These are phyloP conservation scores for Oenanthe javanica DNA, from an alignment of 140 eudicot genomes.

Conservation along the genomic window DNA sequence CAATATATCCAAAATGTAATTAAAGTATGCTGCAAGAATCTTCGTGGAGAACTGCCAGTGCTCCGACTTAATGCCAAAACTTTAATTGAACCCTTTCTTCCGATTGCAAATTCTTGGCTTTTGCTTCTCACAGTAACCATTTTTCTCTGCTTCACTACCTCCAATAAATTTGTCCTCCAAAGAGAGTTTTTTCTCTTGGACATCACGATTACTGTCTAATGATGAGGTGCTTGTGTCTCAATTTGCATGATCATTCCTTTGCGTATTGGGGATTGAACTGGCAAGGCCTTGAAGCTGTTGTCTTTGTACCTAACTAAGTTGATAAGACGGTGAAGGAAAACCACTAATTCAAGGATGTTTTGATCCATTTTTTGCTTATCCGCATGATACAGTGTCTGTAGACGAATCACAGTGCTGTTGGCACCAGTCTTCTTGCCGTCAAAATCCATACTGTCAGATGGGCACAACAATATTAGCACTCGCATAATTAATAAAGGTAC, in stretches of 20 bases:
- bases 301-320: slow-evolving; percentile 63
- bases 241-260: slow-evolving; percentile 16
- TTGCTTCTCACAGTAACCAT: slow-evolving; percentile 65
- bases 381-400: slow-evolving; percentile 88
- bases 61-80: slow-evolving; percentile 44
- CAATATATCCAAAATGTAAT: slow-evolving; percentile 46
- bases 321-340: slow-evolving; percentile 76
- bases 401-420: slow-evolving; percentile 45
- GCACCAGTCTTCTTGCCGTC: slow-evolving; percentile 67
- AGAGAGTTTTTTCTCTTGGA: slow-evolving; percentile 35
- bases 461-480: neutral
- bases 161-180: slow-evolving; percentile 60
- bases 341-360: slow-evolving; percentile 64
- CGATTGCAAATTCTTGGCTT: slow-evolving; percentile 66
- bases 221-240: slow-evolving; percentile 15
- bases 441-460: slow-evolving; percentile 55
- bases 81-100: slow-evolving; percentile 16
- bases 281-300: slow-evolving; percentile 38
- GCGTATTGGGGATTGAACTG: slow-evolving; percentile 32
- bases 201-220: slow-evolving; percentile 11
- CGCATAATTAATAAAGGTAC: neutral
- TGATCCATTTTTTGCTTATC: slow-evolving; percentile 69
- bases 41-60: slow-evolving; percentile 42
- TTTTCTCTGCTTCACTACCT: slow-evolving; percentile 51
- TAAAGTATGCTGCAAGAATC: slow-evolving; percentile 8